Evolutionary conservation across 306 rosid species (phyloP), one percentile per base, ranked within the genome.

Genomic region (Sesbania bispinosa): DNA sequence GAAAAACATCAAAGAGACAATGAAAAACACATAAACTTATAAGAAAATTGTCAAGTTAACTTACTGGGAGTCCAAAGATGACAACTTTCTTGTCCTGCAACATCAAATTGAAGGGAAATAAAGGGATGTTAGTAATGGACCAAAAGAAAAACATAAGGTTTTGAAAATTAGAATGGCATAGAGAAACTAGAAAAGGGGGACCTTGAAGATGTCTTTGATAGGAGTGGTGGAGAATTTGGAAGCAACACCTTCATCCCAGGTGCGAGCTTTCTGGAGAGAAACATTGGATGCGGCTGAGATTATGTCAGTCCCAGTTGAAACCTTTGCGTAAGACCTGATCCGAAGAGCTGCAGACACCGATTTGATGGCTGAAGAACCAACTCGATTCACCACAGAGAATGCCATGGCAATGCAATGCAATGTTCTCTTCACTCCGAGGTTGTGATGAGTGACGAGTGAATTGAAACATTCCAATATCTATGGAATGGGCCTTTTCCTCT

Each of bases 1-100:
- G 19, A 14, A 67, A 32, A 77, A 27, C 13, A 68, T 16, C 59
- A 36, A 35, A 54, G 2, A 4, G 6, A 7, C 46, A 67, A 11
- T 32, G 4, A 35, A 21, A 63, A 15, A 50, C 4, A 54, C 52
- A 39, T 13, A 0, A 69, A 23, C 10, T 13, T 5, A 23, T 53
- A 16, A 23, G 21, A 67, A 29, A 7, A 48, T 13, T 43, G 5
- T 0, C 4, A 36, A 32, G 8, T 32, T 7, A 55, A 86, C 96
- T 90, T 86, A 94, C 97, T 2, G 98, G 98, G 53, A 94, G 98
- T 5, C 98, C 97, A 71, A 94, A 94, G 82, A 94, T 86, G 75
- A 94, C 92, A 55, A 94, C 87, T 76, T 85, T 90, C 83, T 87
- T 94, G 60, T 74, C 96, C 97, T 94, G 92, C 53, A 78, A 71